Base-by-base conservation (phyloP, 2,329 filamentous ascomycete species). In the Pseudogymnoascus pannorum region DNA sequence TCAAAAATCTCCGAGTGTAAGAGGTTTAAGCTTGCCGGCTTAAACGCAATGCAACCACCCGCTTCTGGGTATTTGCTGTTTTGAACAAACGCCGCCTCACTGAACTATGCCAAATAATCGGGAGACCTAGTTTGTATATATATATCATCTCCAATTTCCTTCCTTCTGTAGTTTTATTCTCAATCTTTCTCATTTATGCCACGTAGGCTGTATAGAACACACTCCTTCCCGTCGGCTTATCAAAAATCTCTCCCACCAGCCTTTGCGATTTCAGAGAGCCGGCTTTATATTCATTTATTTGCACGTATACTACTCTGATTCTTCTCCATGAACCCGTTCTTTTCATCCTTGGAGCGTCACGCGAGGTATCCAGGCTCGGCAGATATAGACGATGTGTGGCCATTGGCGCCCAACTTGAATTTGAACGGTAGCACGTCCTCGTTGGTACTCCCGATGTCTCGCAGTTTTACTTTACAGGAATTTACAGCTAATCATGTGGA, bases 361-460 rank as follows among this genome's bases (percentile, higher is more conserved):
- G n/a, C 48, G 48, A 54, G 48, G 48, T 54, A 54, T 31, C n/a
- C 26, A 12, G 26, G 31, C 26, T 31, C 48, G 48, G 48, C 24
- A 54, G 48, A 54, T 54, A 54, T 31, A 54, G 48, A 54, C 48
- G 48, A 54, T 31, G 48, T 31, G 8, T 54, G 48, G 48, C 48
- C 48, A 5, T 54, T 54, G 48, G 12, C 48, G 16, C 24, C 48
- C 24, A 54, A 54, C 2, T 54, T 54, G 26, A 54, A 54, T 7
- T 18, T 54, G n/a, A 54, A 31, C 5, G 48, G 48, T 26, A 54
- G 26, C 26, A 31, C 16, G 2, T 18, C 26, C 26, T 31, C 16
- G 48, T 54, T 31, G 11, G 48, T 54, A 18, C 26, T 31, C 26
- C 26, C 5, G 2, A 31, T 16, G 12, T 0, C n/a, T 54, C n/a